Base-by-base conservation (phyloP, 208 protist genomes). In the Blechomonas ayalai region DNA sequence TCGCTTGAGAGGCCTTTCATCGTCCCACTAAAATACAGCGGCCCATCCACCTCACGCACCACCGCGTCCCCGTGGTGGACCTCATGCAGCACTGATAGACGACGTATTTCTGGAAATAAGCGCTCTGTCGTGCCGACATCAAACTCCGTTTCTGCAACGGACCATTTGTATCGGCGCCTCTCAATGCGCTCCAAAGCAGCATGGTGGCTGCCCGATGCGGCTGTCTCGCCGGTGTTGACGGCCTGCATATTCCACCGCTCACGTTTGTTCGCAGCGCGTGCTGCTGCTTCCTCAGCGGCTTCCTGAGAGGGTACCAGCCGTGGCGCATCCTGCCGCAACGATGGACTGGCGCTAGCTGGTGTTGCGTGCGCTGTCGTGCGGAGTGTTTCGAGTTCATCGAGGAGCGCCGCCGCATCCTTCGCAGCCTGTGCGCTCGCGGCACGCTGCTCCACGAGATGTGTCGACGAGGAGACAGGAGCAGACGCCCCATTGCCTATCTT, bases 31-130 rank as follows among this genome's bases (percentile, higher is more conserved):
- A 92, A 87, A 45, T 88, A 87, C 1, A 38, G 31, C 4, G 40
- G 45, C 4, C 64, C 41, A 47, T 90, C 84, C 16, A 92, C 37
- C 43, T 92, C 84, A 3, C 68, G 74, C 61, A 88, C 72, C 25
- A 75, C 49, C 19, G 78, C 66, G 33, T 93, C 85, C 18, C 81
- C 69, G 45, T 83, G 89, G 61, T 93, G 85, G 23, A 90, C 39
- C 32, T 93, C 85, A 37, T 90, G 80, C 60, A 93, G 54, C 24
- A 68, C 71, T 0, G 77, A 35, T 37, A 90, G 58, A 19, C 85
- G 73, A 16, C 66, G 60, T 38, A 93, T 49, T 51, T 86, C 69
- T 1, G 77, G 76, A 46, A 87, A 70, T 2, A 93, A 53, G 15
- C 85, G 70, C 44, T 93, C 80, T 19, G 85, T 88, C 27, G 89